Conservation (phyloP, 108 stramenopile species). For the Skeletonema costatum region DNA sequence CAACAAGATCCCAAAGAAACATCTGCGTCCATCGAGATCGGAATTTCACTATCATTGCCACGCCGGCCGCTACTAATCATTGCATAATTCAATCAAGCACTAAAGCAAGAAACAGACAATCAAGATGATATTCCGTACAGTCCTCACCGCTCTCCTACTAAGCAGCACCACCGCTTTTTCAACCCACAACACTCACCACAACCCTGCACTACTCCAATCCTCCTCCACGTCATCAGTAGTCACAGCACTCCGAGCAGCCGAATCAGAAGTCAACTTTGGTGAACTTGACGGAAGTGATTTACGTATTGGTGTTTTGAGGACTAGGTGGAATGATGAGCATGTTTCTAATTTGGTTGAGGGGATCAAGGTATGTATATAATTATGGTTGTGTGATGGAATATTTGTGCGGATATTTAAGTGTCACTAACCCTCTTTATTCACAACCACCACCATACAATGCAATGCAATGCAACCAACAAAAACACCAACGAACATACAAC, state of each 20-base stretch:
- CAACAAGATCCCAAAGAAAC: no score
- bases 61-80: no score
- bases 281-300: constrained; percentile 18
- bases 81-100: no score
- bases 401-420: no score
- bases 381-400: no score
- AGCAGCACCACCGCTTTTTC: background rate
- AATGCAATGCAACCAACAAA: background rate
- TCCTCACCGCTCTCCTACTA: background rate
- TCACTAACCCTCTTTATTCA: no score
- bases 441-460: no score
- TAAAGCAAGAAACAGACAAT: background rate
- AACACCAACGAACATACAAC: background rate
- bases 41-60: no score
- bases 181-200: background rate
- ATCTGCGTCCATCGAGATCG: no score
- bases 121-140: background rate
- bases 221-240: background rate
- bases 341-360: constrained; percentile 83
- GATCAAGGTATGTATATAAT: constrained; percentile 33
- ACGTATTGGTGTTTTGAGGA: constrained; percentile 40
- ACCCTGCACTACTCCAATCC: background rate
- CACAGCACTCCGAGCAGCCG: background rate
- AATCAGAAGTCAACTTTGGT: constrained; percentile 4
- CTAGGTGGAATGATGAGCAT: constrained; percentile 90